Conservation (phyloP, 2,329 filamentous ascomycete species). For the Xylariaceae sp. region DNA sequence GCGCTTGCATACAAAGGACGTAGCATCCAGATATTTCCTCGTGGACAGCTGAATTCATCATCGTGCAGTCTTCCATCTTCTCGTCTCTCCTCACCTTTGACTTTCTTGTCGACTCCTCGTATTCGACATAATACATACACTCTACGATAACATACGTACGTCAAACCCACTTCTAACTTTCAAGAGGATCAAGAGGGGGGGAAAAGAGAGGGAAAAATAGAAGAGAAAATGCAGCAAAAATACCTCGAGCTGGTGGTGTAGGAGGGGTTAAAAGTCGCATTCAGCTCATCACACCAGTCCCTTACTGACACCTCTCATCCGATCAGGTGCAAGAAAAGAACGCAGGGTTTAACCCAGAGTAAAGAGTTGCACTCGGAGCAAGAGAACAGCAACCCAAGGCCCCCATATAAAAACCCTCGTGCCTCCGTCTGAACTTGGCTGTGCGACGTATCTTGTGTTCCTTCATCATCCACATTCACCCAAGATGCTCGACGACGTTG, state of each 20-base stretch:
- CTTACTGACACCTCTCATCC: not conserved
- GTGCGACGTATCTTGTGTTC: not conserved
- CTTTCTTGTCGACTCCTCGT: not conserved
- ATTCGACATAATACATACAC: not conserved
- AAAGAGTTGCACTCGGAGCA: not conserved
- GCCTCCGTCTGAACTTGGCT: not conserved
- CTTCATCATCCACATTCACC: not conserved
- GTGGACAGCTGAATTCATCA: not conserved
- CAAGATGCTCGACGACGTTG: constrained; percentile 30
- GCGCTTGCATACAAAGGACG: not conserved
- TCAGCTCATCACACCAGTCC: not conserved
- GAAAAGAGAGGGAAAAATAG: not conserved
- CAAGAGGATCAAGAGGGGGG: not conserved
- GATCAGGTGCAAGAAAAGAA: not conserved
- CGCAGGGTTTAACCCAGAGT: not conserved
- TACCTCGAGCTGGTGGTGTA: not conserved
- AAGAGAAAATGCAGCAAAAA: not conserved
- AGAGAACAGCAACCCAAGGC: not conserved
- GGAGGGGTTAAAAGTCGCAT: not conserved
- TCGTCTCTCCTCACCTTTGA: not conserved
- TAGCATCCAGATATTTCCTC: not conserved
- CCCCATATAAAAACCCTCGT: not conserved
- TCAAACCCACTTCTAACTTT: not conserved
- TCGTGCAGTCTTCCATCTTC: not conserved
- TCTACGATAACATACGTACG: not conserved